Evolutionary conservation across 2,329 filamentous ascomycete species (phyloP).

Genomic region (Fusarium euwallaceae): DNA sequence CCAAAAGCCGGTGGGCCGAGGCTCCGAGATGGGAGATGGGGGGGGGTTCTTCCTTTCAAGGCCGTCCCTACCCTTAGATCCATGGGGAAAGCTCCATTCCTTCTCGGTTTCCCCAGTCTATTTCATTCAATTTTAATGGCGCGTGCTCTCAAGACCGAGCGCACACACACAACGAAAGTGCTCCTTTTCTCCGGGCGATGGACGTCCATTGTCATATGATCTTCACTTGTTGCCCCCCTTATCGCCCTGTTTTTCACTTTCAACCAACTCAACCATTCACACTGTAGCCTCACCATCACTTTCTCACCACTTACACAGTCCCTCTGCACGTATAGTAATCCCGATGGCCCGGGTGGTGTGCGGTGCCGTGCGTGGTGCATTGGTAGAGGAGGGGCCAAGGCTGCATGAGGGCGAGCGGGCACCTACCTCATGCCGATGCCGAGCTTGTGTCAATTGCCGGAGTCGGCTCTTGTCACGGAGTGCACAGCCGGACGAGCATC

Average conservation of each 20-base stretch:
- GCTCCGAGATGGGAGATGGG: conserved; percentile 26
- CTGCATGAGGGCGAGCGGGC: neutral
- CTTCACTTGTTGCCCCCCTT: neutral
- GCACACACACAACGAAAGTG: neutral
- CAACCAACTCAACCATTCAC: neutral
- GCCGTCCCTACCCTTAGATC: neutral
- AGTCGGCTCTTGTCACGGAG: conserved; percentile 29
- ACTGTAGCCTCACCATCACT: neutral
- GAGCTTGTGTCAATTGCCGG: conserved; percentile 36
- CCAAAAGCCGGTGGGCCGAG: conserved; percentile 46
- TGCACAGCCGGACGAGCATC: neutral
- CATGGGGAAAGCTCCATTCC: conserved; percentile 26
- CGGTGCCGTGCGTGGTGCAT: neutral
- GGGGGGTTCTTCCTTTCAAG: neutral
- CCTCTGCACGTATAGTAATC: conserved; percentile 5
- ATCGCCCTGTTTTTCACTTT: neutral
- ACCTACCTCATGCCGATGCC: conserved; percentile 19
- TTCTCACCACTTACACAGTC: neutral
- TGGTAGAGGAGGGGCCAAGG: conserved; percentile 24
- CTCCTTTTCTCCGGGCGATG: conserved; percentile 30
- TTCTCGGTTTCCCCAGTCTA: neutral
- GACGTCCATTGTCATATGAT: conserved; percentile 5
- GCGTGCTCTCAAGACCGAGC: conserved; percentile 32
- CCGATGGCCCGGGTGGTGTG: conserved; percentile 31
- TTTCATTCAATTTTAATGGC: conserved; percentile 12